Conservation (phyloP, 2,329 filamentous ascomycete genomes). For the Arthroderma sp. region DNA sequence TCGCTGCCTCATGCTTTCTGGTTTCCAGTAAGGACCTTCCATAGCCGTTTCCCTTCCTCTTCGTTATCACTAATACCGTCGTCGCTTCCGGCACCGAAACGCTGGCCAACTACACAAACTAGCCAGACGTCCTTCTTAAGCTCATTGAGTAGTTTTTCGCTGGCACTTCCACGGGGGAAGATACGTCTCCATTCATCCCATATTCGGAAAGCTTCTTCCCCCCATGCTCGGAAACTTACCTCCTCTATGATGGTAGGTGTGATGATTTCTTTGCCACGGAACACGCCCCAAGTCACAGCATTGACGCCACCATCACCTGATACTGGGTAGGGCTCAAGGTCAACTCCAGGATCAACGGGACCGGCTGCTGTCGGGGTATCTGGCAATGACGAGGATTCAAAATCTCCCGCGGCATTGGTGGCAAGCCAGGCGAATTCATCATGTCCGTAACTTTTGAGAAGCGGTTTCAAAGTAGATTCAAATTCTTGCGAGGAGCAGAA, state of each 20-base stretch:
- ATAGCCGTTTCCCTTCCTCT: conserved; percentile 27
- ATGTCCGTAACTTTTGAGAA: conserved; percentile 46
- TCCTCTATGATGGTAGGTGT: conserved; percentile 95
- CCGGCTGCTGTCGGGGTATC: conserved; percentile 16
- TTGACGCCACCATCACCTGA: conserved; percentile 52
- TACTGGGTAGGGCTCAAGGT: conserved; percentile 36
- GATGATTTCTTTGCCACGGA: conserved; percentile 88
- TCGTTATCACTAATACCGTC: conserved; percentile 26
- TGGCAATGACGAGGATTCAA: conserved; percentile 45
- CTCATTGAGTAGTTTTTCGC: conserved; percentile 55
- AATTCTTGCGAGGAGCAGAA: conserved; percentile 71
- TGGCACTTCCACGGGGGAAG: conserved; percentile 61
- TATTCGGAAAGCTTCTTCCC: conserved; percentile 89
- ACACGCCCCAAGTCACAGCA: conserved; percentile 93
- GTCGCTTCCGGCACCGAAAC: conserved; percentile 30
- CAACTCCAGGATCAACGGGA: conserved; percentile 12
- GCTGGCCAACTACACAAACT: conserved; percentile 53
- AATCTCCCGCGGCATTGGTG: conserved; percentile 63
- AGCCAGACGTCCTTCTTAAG: conserved; percentile 65
- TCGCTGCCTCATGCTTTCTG: not conserved
- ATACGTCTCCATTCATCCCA: conserved; percentile 89
- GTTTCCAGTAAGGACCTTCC: conserved; percentile 24
- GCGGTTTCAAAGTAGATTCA: conserved; percentile 45
- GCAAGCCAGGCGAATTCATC: conserved; percentile 78
- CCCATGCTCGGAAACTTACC: conserved; percentile 86